Evolutionary conservation across 257 asterid species (phyloP), one percentile per base, ranked within the genome.

Genomic region (Nicotiana knightiana): DNA sequence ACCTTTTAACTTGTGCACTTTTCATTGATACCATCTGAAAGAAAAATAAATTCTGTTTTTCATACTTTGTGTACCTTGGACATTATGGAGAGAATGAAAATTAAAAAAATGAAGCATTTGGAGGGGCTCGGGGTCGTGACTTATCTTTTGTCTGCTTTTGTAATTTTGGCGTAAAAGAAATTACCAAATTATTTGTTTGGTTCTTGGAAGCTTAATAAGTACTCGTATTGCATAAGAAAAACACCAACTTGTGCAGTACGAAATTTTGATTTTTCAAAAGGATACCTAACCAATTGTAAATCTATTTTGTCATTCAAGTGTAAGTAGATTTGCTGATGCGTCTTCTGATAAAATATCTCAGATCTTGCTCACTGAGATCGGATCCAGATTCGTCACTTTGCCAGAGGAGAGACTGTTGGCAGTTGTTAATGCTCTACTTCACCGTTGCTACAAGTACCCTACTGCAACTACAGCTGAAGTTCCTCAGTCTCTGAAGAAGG

Each of bases 401-500:
- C 99, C 99, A 0, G 99, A 96, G 91, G 99, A 96, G 90, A 92
- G 99, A 81, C 88, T 96, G 83, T 89, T 96, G 85, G 99, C 99
- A 63, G 99, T 96, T 83, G 99, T 96, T 51, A 96, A 96, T 84
- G 99, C 99, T 76, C 83, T 96, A 87, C 99, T 96, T 85, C 99
- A 96, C 83, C 99, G 99, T 21, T 96, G 99, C 88, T 96, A 96
- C 89, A 96, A 96, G 89, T 96, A 96, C 84, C 99, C 99, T 21
- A 94, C 98, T 62, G 98, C 97, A 62, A 96, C 98, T 61, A 96
- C 98, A 79, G 99, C 97, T 51, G 99, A 96, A 90, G 99, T 96
- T 90, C 98, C 99, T 51, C 97, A 92, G 77, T 90, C 99, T 85
- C 93, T 96, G 59, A 96, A 94, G 85, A 96, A 96, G 86, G 99